Evolutionary conservation across 2,329 filamentous ascomycete species (phyloP).

Genomic region (Tolypocladium amazonense): DNA sequence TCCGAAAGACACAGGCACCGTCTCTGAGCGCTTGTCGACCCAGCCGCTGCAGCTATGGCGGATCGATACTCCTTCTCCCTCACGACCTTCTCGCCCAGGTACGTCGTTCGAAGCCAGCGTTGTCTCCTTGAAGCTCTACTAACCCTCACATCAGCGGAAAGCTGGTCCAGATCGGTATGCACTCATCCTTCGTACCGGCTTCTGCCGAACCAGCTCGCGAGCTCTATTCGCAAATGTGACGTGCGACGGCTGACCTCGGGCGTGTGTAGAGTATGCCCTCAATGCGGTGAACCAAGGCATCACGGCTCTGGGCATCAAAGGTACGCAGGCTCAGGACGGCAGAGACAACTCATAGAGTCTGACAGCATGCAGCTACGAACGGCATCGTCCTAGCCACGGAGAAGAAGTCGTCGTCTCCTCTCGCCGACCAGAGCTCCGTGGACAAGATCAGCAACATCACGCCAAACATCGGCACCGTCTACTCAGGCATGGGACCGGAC

Average conservation of each 20-base stretch:
- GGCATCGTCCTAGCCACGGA: slow-evolving; percentile 97
- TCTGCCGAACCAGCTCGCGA: not conserved
- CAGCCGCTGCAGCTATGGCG: slow-evolving; percentile 55
- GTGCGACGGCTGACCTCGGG: slow-evolving; percentile 1
- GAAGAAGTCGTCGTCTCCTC: slow-evolving; percentile 97
- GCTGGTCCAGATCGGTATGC: slow-evolving; percentile 86
- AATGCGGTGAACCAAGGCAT: slow-evolving; percentile 99
- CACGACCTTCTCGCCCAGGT: slow-evolving; percentile 99
- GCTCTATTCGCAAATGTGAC: not conserved
- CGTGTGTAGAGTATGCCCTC: slow-evolving; percentile 78
- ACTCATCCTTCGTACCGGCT: not conserved
- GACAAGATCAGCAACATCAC: slow-evolving; percentile 98
- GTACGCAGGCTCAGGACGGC: slow-evolving; percentile 32
- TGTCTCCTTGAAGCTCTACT: slow-evolving; percentile 13
- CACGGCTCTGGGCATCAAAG: slow-evolving; percentile 96
- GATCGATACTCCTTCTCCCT: slow-evolving; percentile 99
- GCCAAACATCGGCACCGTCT: slow-evolving; percentile 99
- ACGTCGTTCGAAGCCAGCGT: slow-evolving; percentile 28
- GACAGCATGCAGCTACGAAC: slow-evolving; percentile 65
- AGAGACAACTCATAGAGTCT: slow-evolving; percentile 3
- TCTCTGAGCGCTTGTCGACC: not conserved
- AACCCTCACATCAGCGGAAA: slow-evolving; percentile 67
- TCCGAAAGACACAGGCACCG: slow-evolving; percentile 4
- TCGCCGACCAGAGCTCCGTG: slow-evolving; percentile 88
- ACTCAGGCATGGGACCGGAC: slow-evolving; percentile 97